A percentile compares a stretch with the other conserved stretches of the same genome.
Evolutionary conservation across 164 flowering plant genomes (phyloP).

Genomic region (Tinospora cordifolia): DNA sequence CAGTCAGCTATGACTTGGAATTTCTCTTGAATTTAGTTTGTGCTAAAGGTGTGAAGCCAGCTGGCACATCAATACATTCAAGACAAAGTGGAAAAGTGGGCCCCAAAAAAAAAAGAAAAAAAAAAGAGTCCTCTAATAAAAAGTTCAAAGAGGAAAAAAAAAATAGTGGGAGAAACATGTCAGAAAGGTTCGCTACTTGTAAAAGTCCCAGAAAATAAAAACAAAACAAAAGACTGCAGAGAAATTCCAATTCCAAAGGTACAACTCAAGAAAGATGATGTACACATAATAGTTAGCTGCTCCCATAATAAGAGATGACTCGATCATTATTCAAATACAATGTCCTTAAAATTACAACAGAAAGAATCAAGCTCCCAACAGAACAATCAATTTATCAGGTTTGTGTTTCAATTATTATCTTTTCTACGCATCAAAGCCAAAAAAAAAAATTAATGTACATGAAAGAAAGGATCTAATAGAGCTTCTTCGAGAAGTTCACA

Average conservation of each 20-base stretch:
- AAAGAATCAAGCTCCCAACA: neutral
- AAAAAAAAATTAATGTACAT: constrained; percentile 26
- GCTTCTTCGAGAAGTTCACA: constrained; percentile 10
- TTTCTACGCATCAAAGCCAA: constrained; percentile 8
- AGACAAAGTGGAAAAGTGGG: too few relatives aligned
- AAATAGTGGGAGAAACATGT: neutral
- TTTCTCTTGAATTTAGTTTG: too few relatives aligned
- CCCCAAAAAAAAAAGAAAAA: too few relatives aligned
- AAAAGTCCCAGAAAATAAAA: neutral
- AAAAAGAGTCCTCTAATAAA: too few relatives aligned
- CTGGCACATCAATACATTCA: too few relatives aligned
- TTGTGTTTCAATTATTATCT: neutral
- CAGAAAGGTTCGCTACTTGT: neutral
- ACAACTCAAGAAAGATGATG: neutral
- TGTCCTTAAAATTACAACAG: too few relatives aligned
- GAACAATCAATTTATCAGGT: neutral
- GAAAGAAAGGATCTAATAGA: neutral
- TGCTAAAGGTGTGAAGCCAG: too few relatives aligned
- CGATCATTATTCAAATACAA: neutral
- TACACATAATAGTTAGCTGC: neutral
- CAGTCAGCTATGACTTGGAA: too few relatives aligned
- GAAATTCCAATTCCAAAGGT: neutral
- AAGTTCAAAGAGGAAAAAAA: neutral
- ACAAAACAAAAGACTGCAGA: neutral
- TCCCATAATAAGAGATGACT: neutral